phyloP scores from a whole-genome alignment of 176 grass and related monocot genomes.

The maize (Zea mays) region DNA sequence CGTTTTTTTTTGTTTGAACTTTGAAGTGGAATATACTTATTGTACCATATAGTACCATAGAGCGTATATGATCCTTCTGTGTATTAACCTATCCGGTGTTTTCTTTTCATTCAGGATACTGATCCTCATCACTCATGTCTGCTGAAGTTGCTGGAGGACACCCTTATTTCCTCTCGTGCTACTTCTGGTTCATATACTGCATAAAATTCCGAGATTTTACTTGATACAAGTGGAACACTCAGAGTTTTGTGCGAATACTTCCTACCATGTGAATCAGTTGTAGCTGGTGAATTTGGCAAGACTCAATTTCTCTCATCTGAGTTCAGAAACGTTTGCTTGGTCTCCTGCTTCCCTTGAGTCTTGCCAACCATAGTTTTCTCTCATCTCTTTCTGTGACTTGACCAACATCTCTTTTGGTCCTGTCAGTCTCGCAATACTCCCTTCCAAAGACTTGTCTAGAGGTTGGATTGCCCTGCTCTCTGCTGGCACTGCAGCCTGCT shows the following conservation, averaged over 20 bases:
- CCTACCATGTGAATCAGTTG: conserved; percentile 61
- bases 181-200: conserved; percentile 80
- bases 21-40: not conserved
- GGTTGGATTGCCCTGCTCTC: conserved; percentile 15
- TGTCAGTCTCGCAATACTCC: conserved; percentile 12
- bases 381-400: conserved; percentile 23
- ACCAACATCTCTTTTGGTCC: conserved; percentile 34
- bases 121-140: conserved; percentile 58
- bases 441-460: conserved; percentile 13
- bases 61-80: not conserved
- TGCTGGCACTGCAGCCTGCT: conserved; percentile 31
- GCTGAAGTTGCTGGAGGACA: conserved; percentile 52
- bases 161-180: conserved; percentile 59
- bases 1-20: not conserved
- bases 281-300: conserved; percentile 57
- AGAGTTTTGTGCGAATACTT: conserved; percentile 61
- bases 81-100: not conserved
- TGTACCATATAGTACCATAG: not conserved
- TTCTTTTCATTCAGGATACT: conserved; percentile 36
- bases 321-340: conserved; percentile 28
- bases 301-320: conserved; percentile 47
- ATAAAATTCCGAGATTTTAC: conserved; percentile 69
- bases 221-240: conserved; percentile 53
- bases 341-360: conserved; percentile 47
- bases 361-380: conserved; percentile 40